These are phyloP conservation scores for Chlorencoelia australis DNA, from an alignment of 2,329 filamentous ascomycete species.

Conservation along the genomic window DNA sequence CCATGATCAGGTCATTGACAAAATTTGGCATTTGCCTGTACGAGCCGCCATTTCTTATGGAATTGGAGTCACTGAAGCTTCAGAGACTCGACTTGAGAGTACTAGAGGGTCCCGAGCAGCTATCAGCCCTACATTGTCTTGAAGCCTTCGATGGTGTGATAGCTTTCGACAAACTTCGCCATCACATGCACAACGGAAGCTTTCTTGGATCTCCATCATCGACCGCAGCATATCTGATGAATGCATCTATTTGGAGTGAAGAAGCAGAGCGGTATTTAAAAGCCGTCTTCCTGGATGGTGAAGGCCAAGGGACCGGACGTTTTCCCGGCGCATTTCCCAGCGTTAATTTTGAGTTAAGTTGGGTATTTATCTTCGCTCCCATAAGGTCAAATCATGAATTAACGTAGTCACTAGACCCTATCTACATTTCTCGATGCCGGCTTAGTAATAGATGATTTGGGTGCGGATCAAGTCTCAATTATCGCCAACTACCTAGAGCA, in stretches of 20 bases:
- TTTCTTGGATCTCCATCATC: not conserved
- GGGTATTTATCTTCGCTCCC: too few species aligned
- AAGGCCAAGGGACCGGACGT: not conserved
- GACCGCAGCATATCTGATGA: constrained; percentile 1
- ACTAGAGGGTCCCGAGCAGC: constrained; percentile 22
- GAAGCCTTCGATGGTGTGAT: constrained; percentile 30
- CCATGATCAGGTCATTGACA: not conserved
- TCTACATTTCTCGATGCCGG: constrained; percentile 31
- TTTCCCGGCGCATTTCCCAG: not conserved
- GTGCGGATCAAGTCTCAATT: constrained; percentile 26
- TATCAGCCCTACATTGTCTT: constrained; percentile 29
- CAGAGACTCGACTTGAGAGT: constrained; percentile 22
- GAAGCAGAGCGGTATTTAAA: not conserved
- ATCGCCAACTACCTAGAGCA: constrained; percentile 22
- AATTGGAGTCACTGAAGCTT: constrained; percentile 23
- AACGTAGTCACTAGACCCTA: too few species aligned
- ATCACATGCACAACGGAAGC: not conserved
- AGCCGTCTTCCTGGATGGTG: not conserved
- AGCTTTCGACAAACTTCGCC: constrained; percentile 26
- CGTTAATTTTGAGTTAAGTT: not conserved
- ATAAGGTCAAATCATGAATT: too few species aligned
- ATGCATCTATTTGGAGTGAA: not conserved
- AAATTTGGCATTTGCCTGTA: not conserved
- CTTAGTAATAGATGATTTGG: constrained; percentile 21
- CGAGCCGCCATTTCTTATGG: constrained; percentile 3